Evolutionary conservation across 1,284 basidiomycete species (phyloP), one percentile per base, ranked within the genome.

Genomic region (Ustilago xerochloae): DNA sequence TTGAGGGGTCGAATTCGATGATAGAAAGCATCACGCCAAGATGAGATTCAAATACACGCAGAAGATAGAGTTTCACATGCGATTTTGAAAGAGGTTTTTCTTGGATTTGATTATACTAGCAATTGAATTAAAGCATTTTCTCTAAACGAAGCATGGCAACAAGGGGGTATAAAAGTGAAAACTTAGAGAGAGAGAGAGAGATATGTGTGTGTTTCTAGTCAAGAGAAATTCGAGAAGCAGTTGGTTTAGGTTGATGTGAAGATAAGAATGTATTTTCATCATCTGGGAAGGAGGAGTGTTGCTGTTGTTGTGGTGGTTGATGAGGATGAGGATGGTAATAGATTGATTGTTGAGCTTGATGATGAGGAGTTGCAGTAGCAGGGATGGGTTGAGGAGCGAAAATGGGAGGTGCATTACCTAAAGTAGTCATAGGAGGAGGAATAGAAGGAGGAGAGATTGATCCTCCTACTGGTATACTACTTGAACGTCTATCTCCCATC

Each of bases 191-290:
- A n/a, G n/a, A n/a, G n/a, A n/a, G n/a, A n/a, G n/a, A n/a, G n/a
- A n/a, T n/a, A n/a, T n/a, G n/a, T n/a, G n/a, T n/a, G n/a, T n/a
- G 20, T 12, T 24, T 18, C 26, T 10, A 69, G 28, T 69, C 66
- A 18, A 69, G 51, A 9, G 60, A 69, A 47, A 69, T 57, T 24
- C 66, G 59, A 3, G 60, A 59, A 29, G 55, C 33, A 4, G 65
- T 47, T 18, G 65, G 65, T 12, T 39, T 36, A 2, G 60, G 59
- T 20, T 58, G 49, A 24, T 57, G 59, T 8, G 54, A 22, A n/a
- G 50, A 41, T 10, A 49, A 18, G 24, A 48, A 53, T 1, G 49
- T 24, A n/a, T n/a, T n/a, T n/a, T n/a, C n/a, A n/a, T n/a, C n/a
- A n/a, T n/a, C 29, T 58, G 47, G 9, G 46, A 30, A 10, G 55